A percentile compares a stretch with the other conserved stretches of the same genome.
Conservation (phyloP, 768 basidiomycete genomes). For the Ramaria sp. region DNA sequence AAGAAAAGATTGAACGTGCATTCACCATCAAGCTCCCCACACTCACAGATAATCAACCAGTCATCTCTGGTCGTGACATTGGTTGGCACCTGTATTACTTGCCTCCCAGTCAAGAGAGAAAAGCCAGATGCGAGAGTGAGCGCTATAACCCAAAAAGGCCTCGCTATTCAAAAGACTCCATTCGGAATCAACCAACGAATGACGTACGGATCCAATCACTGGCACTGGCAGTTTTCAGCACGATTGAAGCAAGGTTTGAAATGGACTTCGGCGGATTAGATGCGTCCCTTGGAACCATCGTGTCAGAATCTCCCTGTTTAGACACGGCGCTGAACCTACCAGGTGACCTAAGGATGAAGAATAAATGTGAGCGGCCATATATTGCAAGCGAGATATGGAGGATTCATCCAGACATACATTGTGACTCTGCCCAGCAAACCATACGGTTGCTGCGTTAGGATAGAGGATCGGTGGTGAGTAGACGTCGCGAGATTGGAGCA, state of each 20-base stretch:
- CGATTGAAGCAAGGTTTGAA: background rate
- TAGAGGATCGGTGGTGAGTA: slow-evolving; percentile 3
- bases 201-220: background rate
- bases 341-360: background rate
- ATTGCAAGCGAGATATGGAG: background rate
- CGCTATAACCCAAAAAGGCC: background rate
- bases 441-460: slow-evolving; percentile 6
- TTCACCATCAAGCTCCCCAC: background rate
- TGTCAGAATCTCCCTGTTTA: background rate
- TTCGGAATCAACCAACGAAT: background rate
- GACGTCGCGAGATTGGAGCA: background rate
- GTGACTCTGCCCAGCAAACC: background rate
- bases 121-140: background rate
- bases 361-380: background rate
- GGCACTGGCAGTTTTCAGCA: background rate
- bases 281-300: slow-evolving; percentile 1
- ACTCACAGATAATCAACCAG: slow-evolving; percentile 1
- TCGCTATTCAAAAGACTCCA: background rate
- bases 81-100: background rate
- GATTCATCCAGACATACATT: background rate
- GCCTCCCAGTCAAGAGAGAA: slow-evolving; percentile 1
- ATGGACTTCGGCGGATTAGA: background rate
- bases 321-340: background rate
- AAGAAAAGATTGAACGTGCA: background rate
- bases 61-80: background rate